Conservation (phyloP, 2,329 filamentous ascomycete species). For the Epichloe typhina region DNA sequence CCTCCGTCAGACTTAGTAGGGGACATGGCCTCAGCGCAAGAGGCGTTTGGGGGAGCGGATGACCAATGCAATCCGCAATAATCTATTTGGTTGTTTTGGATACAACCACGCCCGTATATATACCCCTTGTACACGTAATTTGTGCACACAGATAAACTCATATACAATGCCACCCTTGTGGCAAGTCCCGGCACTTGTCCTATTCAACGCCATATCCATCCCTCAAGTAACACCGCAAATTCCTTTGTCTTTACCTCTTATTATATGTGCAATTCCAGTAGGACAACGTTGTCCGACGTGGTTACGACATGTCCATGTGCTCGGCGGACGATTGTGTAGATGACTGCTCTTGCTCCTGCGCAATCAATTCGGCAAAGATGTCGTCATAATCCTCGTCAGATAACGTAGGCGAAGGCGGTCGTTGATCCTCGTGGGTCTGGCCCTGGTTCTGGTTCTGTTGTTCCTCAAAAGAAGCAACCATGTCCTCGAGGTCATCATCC, state of each 20-base stretch:
- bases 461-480: slow-evolving; percentile 35
- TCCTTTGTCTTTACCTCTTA: background rate
- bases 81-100: slow-evolving; percentile 13
- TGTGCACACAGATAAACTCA: background rate
- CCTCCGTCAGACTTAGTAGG: slow-evolving; percentile 85
- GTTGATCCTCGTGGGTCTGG: slow-evolving; percentile 10
- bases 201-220: background rate
- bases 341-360: slow-evolving; percentile 14
- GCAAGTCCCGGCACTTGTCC: background rate
- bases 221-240: slow-evolving; percentile 7
- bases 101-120: slow-evolving; percentile 14
- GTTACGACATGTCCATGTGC: slow-evolving; percentile 31
- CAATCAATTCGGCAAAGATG: slow-evolving; percentile 37
- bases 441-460: slow-evolving; percentile 6
- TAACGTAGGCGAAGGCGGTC: slow-evolving; percentile 22
- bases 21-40: slow-evolving; percentile 74
- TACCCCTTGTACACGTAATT: slow-evolving; percentile 10
- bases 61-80: slow-evolving; percentile 52
- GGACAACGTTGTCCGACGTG: background rate
- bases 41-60: slow-evolving; percentile 49
- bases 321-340: slow-evolving; percentile 17
- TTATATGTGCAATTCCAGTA: background rate
- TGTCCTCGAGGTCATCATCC: slow-evolving; percentile 43
- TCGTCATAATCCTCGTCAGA: slow-evolving; percentile 49
- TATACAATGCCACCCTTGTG: background rate